Evolutionary conservation across 306 rosid genomes (phyloP).

Genomic region (Dryas octopetala): DNA sequence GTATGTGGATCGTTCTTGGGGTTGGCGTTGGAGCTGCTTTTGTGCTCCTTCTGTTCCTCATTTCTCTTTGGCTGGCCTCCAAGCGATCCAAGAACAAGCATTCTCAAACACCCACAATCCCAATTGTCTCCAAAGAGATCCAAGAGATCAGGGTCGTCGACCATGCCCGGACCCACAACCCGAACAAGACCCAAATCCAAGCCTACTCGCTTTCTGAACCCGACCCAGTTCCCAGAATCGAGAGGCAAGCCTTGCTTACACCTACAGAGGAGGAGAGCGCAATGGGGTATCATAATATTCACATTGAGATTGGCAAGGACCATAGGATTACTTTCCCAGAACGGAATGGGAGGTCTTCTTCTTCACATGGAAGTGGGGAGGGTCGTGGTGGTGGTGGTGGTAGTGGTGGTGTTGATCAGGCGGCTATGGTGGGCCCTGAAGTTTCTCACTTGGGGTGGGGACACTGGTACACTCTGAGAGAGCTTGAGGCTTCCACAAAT

Average conservation of each 20-base stretch:
- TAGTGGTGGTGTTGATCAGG: slow-evolving; percentile 45
- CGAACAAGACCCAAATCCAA: slow-evolving; percentile 13
- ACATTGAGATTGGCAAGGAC: slow-evolving; percentile 78
- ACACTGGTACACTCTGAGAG: slow-evolving; percentile 87
- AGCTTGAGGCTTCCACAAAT: slow-evolving; percentile 74
- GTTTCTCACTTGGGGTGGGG: slow-evolving; percentile 99
- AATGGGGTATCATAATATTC: slow-evolving; percentile 41
- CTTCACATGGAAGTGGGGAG: slow-evolving; percentile 57
- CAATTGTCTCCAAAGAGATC: slow-evolving; percentile 68
- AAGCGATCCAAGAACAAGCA: slow-evolving; percentile 56
- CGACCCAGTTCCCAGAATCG: slow-evolving; percentile 42
- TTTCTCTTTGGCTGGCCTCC: slow-evolving; percentile 62
- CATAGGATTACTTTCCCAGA: slow-evolving; percentile 74
- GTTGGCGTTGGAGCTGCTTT: slow-evolving; percentile 67
- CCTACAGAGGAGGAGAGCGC: slow-evolving; percentile 56
- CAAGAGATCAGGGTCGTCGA: slow-evolving; percentile 66
- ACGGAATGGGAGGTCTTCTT: slow-evolving; percentile 44
- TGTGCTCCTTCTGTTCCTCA: slow-evolving; percentile 64
- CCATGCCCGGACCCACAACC: slow-evolving; percentile 12
- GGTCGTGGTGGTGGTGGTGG: slow-evolving; percentile 39
- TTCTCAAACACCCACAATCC: slow-evolving; percentile 46
- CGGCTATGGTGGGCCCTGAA: slow-evolving; percentile 60
- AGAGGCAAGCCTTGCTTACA: slow-evolving; percentile 43
- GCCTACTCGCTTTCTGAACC: slow-evolving; percentile 48
- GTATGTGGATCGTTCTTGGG: slow-evolving; percentile 69